phyloP scores from a whole-genome alignment of 208 protist species.

The Phytomonas francai region DNA sequence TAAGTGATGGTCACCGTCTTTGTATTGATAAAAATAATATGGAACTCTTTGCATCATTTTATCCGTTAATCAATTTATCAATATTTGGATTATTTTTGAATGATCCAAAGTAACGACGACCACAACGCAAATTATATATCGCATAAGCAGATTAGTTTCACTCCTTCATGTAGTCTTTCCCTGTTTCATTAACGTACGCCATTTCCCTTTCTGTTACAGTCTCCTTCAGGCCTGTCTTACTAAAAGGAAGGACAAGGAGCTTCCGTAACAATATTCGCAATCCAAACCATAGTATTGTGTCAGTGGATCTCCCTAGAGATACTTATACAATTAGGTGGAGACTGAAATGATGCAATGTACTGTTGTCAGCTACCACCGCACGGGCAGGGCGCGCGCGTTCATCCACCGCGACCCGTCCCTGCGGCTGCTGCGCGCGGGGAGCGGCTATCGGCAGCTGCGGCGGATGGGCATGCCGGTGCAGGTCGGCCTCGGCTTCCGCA shows the following conservation, averaged over 20 bases:
- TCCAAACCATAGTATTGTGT: slow-evolving; percentile 7
- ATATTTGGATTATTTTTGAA: not conserved
- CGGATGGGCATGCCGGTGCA: slow-evolving; percentile 75
- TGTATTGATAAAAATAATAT: not conserved
- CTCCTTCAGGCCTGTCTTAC: not conserved
- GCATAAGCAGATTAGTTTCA: not conserved
- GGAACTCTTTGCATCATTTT: not conserved
- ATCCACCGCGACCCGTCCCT: slow-evolving; percentile 75
- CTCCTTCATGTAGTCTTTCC: slow-evolving; percentile 3
- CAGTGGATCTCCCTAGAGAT: slow-evolving; percentile 9
- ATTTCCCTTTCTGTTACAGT: not conserved
- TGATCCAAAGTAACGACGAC: not conserved
- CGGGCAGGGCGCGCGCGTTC: slow-evolving; percentile 74
- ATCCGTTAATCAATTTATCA: not conserved
- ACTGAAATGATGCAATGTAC: slow-evolving; percentile 52
- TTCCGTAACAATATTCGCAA: not conserved
- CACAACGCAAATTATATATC: slow-evolving; percentile 9
- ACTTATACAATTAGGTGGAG: slow-evolving; percentile 3
- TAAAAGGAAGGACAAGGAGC: not conserved
- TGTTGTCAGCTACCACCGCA: slow-evolving; percentile 41
- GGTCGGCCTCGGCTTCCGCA: slow-evolving; percentile 41
- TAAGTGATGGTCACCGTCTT: not conserved
- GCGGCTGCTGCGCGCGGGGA: slow-evolving; percentile 53
- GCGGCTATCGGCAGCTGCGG: slow-evolving; percentile 52
- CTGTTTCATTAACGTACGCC: not conserved